A percentile compares a stretch with the other conserved stretches of the same genome.
phyloP scores from a whole-genome alignment of 768 basidiomycete species.

The Lenzites betulinus region DNA sequence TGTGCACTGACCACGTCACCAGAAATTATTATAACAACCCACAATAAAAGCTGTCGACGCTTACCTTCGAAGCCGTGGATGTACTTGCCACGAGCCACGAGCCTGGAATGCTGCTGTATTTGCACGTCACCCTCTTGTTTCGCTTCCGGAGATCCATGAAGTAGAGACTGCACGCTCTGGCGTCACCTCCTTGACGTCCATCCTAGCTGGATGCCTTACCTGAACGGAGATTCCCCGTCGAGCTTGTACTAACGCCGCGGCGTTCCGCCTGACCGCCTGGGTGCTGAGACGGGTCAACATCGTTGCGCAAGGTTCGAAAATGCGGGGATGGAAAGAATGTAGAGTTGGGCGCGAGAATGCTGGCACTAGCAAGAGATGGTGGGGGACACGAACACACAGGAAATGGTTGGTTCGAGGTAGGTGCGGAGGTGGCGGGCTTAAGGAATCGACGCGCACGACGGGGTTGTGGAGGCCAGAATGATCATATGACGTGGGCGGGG shows the following conservation, averaged over 20 bases:
- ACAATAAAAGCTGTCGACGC: constrained; percentile 27
- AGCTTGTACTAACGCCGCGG: constrained; percentile 13
- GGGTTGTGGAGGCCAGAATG: constrained; percentile 4
- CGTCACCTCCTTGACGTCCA: constrained; percentile 26
- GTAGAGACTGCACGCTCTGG: constrained; percentile 58
- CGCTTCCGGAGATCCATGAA: constrained; percentile 94
- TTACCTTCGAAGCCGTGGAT: constrained; percentile 87
- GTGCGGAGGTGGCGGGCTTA: constrained; percentile 3
- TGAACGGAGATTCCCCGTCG: constrained; percentile 35
- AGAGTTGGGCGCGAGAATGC: background rate
- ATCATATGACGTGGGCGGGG: constrained; percentile 25
- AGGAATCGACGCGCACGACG: background rate
- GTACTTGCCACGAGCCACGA: constrained; percentile 93
- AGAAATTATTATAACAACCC: background rate
- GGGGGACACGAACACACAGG: too few relatives aligned
- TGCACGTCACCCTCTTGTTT: constrained; percentile 79
- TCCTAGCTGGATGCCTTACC: constrained; percentile 28
- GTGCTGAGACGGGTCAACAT: constrained; percentile 30
- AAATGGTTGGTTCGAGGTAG: background rate
- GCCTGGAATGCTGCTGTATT: constrained; percentile 77
- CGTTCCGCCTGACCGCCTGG: constrained; percentile 21
- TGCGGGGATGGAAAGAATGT: constrained; percentile 6
- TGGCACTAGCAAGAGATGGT: background rate
- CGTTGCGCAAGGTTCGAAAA: background rate
- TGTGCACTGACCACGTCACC: constrained; percentile 59